Base-by-base conservation (phyloP, 331 rosid species). In the Dryas integrifolia region DNA sequence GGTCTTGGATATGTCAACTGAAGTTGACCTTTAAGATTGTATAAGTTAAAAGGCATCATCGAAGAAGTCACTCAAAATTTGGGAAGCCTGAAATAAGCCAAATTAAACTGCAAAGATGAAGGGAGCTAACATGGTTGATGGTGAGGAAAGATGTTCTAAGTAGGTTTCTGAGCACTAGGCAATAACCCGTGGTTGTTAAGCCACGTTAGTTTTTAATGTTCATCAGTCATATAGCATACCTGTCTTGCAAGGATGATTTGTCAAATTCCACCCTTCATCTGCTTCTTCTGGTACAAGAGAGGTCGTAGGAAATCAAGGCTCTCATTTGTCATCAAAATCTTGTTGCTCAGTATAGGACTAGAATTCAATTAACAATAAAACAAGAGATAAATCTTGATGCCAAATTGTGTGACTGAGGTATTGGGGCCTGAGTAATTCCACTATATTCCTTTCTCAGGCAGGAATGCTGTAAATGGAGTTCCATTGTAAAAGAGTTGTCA, bases 61-160 rank as follows among this genome's bases (percentile, higher is more conserved):
- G 30, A 62, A 60, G 24, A 60, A 39, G 11, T 10, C 48, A n/a
- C 44, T 41, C 6, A 15, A 40, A 15, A 1, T 18, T 39, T 39
- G 26, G 47, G 67, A 61, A 61, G 67, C 26, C 48, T 39, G 47
- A 61, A 61, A 61, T 61, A 61, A 39, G 48, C 67, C 26, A 61
- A 62, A 62, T 41, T 41, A 10, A 41, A 62, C 18, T 62, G 12
- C 67, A n/a, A 40, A 62, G 67, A 4, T 41, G 48, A 41, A 14
- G 14, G 49, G 48, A 18, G 14, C 14, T 40, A 14, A 38, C 21
- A 62, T 62, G 49, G 48, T 62, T 40, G 67, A 41, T 62, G 30
- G 48, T 40, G 49, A 62, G 14, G 67, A 39, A 62, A 40, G 4
- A 62, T 38, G 65, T 62, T n/a, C 21, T 15, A 1, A 62, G 67